Conservation (phyloP, 2,329 filamentous ascomycete species). For the Diplodia sapinea region DNA sequence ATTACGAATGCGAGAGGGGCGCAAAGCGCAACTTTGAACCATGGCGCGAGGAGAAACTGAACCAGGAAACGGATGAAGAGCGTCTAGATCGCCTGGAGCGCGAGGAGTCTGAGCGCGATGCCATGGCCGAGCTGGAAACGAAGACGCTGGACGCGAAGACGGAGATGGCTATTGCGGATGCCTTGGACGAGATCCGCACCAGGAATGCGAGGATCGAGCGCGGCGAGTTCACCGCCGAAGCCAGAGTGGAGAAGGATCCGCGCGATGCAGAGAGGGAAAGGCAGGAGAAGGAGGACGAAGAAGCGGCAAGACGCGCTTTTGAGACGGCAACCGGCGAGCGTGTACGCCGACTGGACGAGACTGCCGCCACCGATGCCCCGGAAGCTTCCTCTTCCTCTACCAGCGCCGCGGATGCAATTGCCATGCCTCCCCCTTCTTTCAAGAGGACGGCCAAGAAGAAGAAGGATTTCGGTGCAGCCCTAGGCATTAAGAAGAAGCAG, state of each 20-base stretch:
- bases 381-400: conserved; percentile 35
- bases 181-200: conserved; percentile 90
- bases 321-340: conserved; percentile 45
- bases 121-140: conserved; percentile 92
- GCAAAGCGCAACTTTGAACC: conserved; percentile 93
- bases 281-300: conserved; percentile 81
- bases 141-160: conserved; percentile 92
- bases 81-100: conserved; percentile 80
- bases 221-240: conserved; percentile 68
- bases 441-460: conserved; percentile 83
- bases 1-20: conserved; percentile 81
- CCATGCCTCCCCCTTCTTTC: conserved; percentile 67
- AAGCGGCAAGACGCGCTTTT: conserved; percentile 80
- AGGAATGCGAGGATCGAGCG: conserved; percentile 87
- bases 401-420: conserved; percentile 39
- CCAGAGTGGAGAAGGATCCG: conserved; percentile 59
- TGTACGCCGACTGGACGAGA: conserved; percentile 34
- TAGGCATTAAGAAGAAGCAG: conserved; percentile 86
- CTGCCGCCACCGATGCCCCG: conserved; percentile 46
- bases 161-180: conserved; percentile 97
- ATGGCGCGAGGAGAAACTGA: conserved; percentile 73
- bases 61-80: conserved; percentile 85
- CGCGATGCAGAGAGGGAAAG: conserved; percentile 63
- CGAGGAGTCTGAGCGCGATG: conserved; percentile 81
- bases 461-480: conserved; percentile 73